Conservation (phyloP, 176 grass and related monocot genomes). For the Musa troglodytarum region DNA sequence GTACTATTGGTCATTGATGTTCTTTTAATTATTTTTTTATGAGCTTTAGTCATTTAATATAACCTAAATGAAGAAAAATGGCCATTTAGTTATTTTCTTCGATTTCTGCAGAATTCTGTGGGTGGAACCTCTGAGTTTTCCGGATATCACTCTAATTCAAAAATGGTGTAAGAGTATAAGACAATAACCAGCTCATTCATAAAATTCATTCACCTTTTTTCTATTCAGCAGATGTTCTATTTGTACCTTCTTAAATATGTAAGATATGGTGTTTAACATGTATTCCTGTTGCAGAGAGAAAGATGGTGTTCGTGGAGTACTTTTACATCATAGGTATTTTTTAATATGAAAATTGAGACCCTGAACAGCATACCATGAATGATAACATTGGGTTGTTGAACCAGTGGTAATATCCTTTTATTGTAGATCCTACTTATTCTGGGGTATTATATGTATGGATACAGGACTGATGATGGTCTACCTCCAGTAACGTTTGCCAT, state of each 20-base stretch:
- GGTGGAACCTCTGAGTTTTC: conserved; percentile 91
- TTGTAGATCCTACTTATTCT: background rate
- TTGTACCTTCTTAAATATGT: background rate
- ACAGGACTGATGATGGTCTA: conserved; percentile 67
- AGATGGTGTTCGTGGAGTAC: conserved; percentile 71
- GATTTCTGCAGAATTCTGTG: conserved; percentile 63
- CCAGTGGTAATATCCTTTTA: too few relatives aligned
- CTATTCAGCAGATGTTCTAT: too few relatives aligned
- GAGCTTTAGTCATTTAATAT: background rate
- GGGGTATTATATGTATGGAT: conserved; percentile 19
- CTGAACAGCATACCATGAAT: conserved; percentile 3
- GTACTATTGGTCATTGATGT: background rate
- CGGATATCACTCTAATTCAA: conserved; percentile 74
- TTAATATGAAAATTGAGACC: background rate
- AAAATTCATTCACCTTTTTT: background rate
- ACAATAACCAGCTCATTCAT: conserved; percentile 6
- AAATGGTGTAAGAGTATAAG: conserved; percentile 57
- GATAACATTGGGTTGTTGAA: background rate
- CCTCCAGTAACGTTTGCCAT: conserved; percentile 81
- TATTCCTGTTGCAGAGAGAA: conserved; percentile 48
- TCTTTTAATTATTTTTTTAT: too few relatives aligned
- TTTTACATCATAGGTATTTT: conserved; percentile 89
- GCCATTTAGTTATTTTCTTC: background rate
- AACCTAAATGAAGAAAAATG: background rate
- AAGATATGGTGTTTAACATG: background rate